phyloP scores from a whole-genome alignment of 352 stramenopile species.

The Globisporangium cylindrosporum region DNA sequence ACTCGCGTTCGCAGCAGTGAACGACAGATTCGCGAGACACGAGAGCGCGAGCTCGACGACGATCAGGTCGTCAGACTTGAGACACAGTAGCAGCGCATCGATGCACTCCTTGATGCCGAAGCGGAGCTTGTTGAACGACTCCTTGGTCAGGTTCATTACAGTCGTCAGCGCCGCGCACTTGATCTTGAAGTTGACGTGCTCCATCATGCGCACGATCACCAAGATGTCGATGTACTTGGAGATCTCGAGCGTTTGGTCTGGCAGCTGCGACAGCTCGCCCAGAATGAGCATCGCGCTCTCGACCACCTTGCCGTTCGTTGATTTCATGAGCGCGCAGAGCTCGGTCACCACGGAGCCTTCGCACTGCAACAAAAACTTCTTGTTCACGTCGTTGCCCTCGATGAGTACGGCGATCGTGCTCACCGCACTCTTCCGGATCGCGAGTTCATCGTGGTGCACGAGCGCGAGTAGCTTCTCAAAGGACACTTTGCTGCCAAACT shows the following conservation, averaged over 20 bases:
- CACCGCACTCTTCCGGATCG: constrained; percentile 62
- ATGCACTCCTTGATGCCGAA: constrained; percentile 63
- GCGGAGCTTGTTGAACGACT: constrained; percentile 78
- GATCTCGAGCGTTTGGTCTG: constrained; percentile 63
- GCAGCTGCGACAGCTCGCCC: constrained; percentile 56
- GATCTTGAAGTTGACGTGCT: constrained; percentile 63
- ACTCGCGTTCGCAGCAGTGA: constrained; percentile 38
- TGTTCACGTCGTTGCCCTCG: constrained; percentile 70
- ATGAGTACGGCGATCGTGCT: constrained; percentile 59
- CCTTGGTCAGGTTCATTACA: constrained; percentile 60
- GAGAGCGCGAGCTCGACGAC: constrained; percentile 62
- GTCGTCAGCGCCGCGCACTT: constrained; percentile 50
- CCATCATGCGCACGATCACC: constrained; percentile 55
- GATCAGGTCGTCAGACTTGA: constrained; percentile 58
- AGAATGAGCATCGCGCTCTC: constrained; percentile 72
- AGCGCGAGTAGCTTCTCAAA: constrained; percentile 67
- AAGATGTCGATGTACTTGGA: constrained; percentile 68
- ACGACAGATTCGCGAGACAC: constrained; percentile 68
- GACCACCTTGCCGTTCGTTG: constrained; percentile 61
- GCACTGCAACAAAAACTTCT: constrained; percentile 61
- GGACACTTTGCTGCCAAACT: constrained; percentile 65
- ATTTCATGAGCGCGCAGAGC: constrained; percentile 59
- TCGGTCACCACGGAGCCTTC: constrained; percentile 48
- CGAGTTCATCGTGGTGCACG: constrained; percentile 58
- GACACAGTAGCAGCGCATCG: constrained; percentile 41